Base-by-base conservation (phyloP, 176 grass and related monocot genomes). In the Oryza meridionalis region DNA sequence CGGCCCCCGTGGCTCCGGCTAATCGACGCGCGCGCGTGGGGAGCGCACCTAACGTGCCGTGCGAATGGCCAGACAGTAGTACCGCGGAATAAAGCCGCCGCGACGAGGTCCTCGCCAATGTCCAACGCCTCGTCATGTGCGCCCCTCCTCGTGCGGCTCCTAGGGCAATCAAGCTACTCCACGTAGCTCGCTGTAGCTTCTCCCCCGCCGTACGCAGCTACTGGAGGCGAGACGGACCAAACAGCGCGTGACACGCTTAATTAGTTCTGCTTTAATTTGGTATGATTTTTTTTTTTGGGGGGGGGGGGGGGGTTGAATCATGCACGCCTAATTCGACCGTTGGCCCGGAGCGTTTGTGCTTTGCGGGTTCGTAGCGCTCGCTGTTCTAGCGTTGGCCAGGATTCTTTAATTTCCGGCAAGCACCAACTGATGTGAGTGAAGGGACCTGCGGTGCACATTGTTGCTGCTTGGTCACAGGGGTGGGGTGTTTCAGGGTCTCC, bases 41-140 rank as follows among this genome's bases (percentile, higher is more conserved):
- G 58, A 61, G 17, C 7, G 58, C 58, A 22, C 58, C 58, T 24
- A 84, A 64, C 11, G 49, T 31, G n/a, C 55, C 43, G 67, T 63
- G 73, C 58, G 16, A 42, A 66, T 55, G 67, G 75, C 43, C 86
- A 74, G 76, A 49, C 87, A 79, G 25, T 5, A 22, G 86, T 84
- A 69, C 75, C 75, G 35, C 33, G 62, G 81, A 75, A 74, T 88
- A 88, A 88, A 84, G 81, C 25, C 33, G n/a, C 58, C n/a, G 58
- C 58, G 33, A 19, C 33, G 64, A 33, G 67, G 67, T 43, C 55
- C 76, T 40, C 70, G 24, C 53, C 53, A 21, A n/a, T 58, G 53
- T 58, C 53, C 53, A 58, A 58, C 53, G 17, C 77, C 11, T 13
- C 49, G 11, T 40, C 76, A 45, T 69, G 77, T 61, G 70, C 70